Evolutionary conservation across 495 filamentous ascomycete genomes (phyloP).

Genomic region (Amniculicola lignicola): DNA sequence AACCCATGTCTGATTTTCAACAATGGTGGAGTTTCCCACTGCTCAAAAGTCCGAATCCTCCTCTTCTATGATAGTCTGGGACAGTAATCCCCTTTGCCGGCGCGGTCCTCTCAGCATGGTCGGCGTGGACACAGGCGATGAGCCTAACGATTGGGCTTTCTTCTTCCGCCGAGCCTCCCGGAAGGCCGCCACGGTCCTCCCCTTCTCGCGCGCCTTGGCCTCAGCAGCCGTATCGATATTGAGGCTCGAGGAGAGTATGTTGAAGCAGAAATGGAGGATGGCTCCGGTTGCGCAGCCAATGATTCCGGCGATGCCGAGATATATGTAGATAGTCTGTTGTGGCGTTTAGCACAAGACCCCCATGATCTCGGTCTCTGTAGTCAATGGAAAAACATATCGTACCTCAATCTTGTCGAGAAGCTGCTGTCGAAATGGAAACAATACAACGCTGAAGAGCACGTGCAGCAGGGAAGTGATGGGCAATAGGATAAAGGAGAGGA

Average conservation of each 20-base stretch:
- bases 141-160: conserved; percentile 5
- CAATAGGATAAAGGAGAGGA: conserved; percentile 39
- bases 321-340: conserved; percentile 61
- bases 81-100: conserved; percentile 14
- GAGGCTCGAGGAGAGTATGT: conserved; percentile 44
- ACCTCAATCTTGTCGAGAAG: conserved; percentile 65
- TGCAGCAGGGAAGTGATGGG: conserved; percentile 36
- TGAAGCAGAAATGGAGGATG: conserved; percentile 48
- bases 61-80: conserved; percentile 39
- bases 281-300: conserved; percentile 55
- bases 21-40: background rate
- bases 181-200: conserved; percentile 17
- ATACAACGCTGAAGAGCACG: conserved; percentile 36
- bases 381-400: conserved; percentile 21
- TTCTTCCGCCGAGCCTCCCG: conserved; percentile 16
- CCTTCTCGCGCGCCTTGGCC: background rate
- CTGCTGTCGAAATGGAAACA: conserved; percentile 40
- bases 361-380: conserved; percentile 1
- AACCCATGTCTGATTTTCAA: no score
- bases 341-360: conserved; percentile 26
- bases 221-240: conserved; percentile 21
- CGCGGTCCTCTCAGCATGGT: background rate
- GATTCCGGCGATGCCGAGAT: conserved; percentile 57
- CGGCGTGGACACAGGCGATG: no score
- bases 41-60: conserved; percentile 34